Evolutionary conservation across 345 rosid genomes (phyloP).

Genomic region (Pistacia vera): DNA sequence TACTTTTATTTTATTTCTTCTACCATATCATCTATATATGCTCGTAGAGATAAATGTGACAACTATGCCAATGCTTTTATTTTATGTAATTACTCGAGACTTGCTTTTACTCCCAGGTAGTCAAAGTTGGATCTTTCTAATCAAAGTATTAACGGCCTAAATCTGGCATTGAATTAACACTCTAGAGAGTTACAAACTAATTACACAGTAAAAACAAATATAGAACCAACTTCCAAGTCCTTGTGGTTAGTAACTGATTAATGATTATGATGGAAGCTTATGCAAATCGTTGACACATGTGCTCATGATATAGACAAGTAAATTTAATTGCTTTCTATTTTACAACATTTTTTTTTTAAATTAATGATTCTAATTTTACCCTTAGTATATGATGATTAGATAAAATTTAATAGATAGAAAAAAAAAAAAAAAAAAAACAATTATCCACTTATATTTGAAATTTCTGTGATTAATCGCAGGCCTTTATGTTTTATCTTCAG

Average conservation of each 20-base stretch:
- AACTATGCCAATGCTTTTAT: not conserved
- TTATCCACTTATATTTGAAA: not conserved
- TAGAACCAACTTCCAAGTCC: not conserved
- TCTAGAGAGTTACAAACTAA: not conserved
- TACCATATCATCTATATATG: not conserved
- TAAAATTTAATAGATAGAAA: no score
- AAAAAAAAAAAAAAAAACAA: no score
- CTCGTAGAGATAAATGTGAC: not conserved
- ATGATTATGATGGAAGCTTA: not conserved
- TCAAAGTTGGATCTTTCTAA: not conserved
- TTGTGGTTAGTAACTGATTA: not conserved
- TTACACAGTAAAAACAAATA: not conserved
- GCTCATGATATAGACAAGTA: not conserved
- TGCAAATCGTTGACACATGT: not conserved
- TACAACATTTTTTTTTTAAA: no score
- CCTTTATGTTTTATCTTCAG: constrained; percentile 79
- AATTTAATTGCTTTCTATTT: no score
- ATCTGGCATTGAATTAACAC: not conserved
- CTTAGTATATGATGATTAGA: no score
- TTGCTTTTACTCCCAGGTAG: not conserved
- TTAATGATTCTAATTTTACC: no score
- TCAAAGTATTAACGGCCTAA: not conserved
- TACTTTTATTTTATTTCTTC: constrained; percentile 18
- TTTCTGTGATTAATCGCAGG: constrained; percentile 43
- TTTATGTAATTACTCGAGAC: not conserved